Evolutionary conservation across 106 monocot species (phyloP).

Genomic region (Acanthochlamys bracteata): DNA sequence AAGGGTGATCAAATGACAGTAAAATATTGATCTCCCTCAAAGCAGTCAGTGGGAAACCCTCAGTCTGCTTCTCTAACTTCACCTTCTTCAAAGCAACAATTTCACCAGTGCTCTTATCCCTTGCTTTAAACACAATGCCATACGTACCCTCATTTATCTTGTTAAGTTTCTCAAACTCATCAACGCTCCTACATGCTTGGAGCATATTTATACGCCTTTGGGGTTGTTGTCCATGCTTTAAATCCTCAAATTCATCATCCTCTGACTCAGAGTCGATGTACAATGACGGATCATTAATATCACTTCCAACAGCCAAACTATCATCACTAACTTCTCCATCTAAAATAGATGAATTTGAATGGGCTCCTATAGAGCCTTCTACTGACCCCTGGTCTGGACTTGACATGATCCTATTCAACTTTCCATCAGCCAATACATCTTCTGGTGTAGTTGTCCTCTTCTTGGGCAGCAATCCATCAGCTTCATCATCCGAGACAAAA

Average conservation of each 20-base stretch:
- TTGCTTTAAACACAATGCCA: slow-evolving; percentile 72
- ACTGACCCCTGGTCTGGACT: too few species aligned
- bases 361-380: too few species aligned
- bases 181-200: slow-evolving; percentile 67
- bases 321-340: too few species aligned
- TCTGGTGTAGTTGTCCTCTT: too few species aligned
- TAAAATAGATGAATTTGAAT: too few species aligned
- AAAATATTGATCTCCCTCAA: slow-evolving; percentile 73
- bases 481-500: too few species aligned
- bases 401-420: too few species aligned
- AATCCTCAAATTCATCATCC: slow-evolving; percentile 4
- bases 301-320: too few species aligned
- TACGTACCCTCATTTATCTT: slow-evolving; percentile 85
- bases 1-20: slow-evolving; percentile 67
- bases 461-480: too few species aligned
- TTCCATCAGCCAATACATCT: too few species aligned
- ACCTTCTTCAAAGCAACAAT: slow-evolving; percentile 82
- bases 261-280: slow-evolving; percentile 17
- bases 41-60: slow-evolving; percentile 64
- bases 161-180: slow-evolving; percentile 72
- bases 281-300: slow-evolving; percentile 6
- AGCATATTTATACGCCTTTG: slow-evolving; percentile 60
- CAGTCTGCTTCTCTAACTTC: slow-evolving; percentile 78
- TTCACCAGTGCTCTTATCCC: slow-evolving; percentile 63
- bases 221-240: slow-evolving; percentile 30